Evolutionary conservation across 352 stramenopile species (phyloP).

Genomic region (Pythium rishiriense): DNA sequence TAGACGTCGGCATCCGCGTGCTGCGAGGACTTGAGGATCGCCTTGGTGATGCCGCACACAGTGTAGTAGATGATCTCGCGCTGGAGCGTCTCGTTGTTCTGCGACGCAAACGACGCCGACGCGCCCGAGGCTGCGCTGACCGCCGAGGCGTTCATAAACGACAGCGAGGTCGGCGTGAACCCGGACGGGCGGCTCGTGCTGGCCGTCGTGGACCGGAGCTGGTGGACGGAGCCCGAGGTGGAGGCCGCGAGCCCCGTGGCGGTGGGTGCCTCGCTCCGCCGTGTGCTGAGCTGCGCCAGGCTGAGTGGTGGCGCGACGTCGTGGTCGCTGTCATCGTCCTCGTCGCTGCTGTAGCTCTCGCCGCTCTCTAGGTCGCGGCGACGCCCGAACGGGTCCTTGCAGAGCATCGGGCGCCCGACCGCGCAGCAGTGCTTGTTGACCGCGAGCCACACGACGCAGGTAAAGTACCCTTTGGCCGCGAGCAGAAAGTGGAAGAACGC

Average conservation of each 20-base stretch:
- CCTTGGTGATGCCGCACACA: conserved; percentile 75
- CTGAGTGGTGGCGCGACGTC: not conserved
- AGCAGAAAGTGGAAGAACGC: conserved; percentile 61
- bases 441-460: conserved; percentile 58
- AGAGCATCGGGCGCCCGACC: conserved; percentile 22
- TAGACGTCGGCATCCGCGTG: conserved; percentile 30
- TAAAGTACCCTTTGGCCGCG: conserved; percentile 67
- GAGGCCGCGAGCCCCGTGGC: not conserved
- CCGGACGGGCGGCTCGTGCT: conserved; percentile 12
- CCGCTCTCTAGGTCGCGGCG: not conserved
- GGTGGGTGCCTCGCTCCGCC: not conserved
- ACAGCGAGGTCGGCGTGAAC: not conserved
- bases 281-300: not conserved
- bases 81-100: conserved; percentile 74
- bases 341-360: conserved; percentile 8
- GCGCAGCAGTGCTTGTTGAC: conserved; percentile 66
- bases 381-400: conserved; percentile 6
- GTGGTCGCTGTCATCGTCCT: conserved; percentile 14
- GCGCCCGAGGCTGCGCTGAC: not conserved
- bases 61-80: conserved; percentile 88
- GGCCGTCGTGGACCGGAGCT: not conserved
- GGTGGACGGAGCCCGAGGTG: not conserved
- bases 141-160: conserved; percentile 1
- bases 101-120: conserved; percentile 38
- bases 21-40: conserved; percentile 57